phyloP scores from a whole-genome alignment of 2,329 filamentous ascomycete genomes.

The Cercospora zeae-maydis region DNA sequence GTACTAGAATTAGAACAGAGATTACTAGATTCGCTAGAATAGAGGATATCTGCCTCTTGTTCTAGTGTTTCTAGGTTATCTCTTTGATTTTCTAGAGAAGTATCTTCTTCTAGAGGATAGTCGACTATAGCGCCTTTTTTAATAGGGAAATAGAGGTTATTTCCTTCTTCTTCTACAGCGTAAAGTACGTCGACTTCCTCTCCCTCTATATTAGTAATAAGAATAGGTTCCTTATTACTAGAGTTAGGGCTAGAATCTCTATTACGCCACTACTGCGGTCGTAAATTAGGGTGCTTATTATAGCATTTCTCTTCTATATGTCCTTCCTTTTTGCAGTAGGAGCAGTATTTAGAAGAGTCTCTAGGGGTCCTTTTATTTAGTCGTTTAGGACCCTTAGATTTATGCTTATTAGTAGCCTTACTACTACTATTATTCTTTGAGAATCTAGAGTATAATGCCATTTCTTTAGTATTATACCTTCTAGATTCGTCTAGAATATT shows the following conservation, averaged over 20 bases:
- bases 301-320: background rate
- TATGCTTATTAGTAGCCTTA: background rate
- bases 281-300: too few relatives aligned
- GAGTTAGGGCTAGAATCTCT: too few relatives aligned
- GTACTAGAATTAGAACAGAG: too few relatives aligned
- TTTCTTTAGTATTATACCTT: background rate
- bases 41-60: too few relatives aligned
- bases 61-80: too few relatives aligned
- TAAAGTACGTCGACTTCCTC: background rate
- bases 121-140: background rate
- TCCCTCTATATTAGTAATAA: too few relatives aligned
- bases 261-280: too few relatives aligned
- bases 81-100: too few relatives aligned
- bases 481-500: background rate
- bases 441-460: background rate
- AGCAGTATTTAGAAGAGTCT: background rate
- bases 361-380: background rate
- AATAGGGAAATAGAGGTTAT: background rate
- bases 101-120: background rate
- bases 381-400: background rate
- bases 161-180: background rate
- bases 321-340: background rate
- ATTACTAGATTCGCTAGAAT: too few relatives aligned
- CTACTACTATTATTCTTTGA: background rate
- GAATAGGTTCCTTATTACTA: too few relatives aligned